A percentile compares a stretch with the other conserved stretches of the same genome.
Conservation (phyloP, 192 early-diverging fungal genomes). For the Podochytrium sp. region DNA sequence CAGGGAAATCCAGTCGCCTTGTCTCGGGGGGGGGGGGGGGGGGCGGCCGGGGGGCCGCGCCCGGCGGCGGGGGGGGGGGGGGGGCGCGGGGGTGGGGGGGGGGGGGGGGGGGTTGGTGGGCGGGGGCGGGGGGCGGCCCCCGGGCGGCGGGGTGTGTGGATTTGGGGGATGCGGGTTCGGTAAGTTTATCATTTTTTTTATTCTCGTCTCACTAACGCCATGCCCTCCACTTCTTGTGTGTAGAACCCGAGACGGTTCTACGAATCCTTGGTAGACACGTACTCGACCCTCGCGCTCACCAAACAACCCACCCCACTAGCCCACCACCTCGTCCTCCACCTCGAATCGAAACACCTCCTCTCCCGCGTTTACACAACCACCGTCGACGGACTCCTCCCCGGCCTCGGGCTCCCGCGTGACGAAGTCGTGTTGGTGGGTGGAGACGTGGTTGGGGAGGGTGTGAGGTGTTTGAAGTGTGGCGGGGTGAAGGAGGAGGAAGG, state of each 20-base stretch:
- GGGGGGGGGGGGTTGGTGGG: background rate
- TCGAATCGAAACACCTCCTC: background rate
- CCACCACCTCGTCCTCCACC: background rate
- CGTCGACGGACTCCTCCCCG: background rate
- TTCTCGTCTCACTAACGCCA: no score
- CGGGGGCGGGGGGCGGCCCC: no score
- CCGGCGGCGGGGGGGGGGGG: no score
- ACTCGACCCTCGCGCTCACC: background rate
- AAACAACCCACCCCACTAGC: background rate
- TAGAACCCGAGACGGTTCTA: no score
- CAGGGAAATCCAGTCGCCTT: no score
- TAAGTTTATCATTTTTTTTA: no score
- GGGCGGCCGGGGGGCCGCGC: no score
- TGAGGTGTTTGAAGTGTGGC: background rate
- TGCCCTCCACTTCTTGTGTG: no score
- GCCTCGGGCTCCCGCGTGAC: background rate
- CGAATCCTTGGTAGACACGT: background rate
- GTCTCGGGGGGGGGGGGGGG: no score
- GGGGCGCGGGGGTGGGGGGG: background rate
- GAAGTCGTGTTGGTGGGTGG: background rate
- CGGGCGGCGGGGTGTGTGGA: no score
- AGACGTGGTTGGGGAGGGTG: background rate
- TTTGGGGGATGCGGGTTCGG: no score
- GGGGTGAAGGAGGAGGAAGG: no score
- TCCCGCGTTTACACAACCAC: background rate